A percentile compares a stretch with the other conserved stretches of the same genome.
Conservation (phyloP, 2,329 filamentous ascomycete genomes). For the Microcyclosporella mali region DNA sequence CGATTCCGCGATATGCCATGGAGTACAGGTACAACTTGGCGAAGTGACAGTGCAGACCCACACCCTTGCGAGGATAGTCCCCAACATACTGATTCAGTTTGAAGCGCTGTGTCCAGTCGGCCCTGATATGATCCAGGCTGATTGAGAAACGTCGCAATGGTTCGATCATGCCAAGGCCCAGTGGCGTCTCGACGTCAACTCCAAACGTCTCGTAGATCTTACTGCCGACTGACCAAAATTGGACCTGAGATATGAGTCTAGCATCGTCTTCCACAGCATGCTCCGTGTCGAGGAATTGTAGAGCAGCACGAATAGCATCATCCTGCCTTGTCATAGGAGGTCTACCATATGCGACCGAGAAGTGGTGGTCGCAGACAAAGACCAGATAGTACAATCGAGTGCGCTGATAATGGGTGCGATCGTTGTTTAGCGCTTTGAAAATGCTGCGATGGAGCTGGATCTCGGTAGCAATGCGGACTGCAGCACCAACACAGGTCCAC, state of each 20-base stretch:
- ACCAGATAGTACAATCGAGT: slow-evolving; percentile 37
- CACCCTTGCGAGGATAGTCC: slow-evolving; percentile 26
- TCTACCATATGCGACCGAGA: slow-evolving; percentile 33
- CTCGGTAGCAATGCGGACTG: slow-evolving; percentile 36
- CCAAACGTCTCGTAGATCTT: slow-evolving; percentile 28
- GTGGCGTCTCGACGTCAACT: slow-evolving; percentile 25
- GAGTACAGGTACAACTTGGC: slow-evolving; percentile 27
- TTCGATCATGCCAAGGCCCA: slow-evolving; percentile 28
- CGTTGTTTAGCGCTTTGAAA: slow-evolving; percentile 30
- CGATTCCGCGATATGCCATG: slow-evolving; percentile 24
- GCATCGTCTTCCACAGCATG: slow-evolving; percentile 29
- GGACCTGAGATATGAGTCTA: slow-evolving; percentile 24
- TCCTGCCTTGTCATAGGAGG: slow-evolving; percentile 35
- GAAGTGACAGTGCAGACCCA: slow-evolving; percentile 26
- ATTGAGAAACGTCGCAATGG: slow-evolving; percentile 27
- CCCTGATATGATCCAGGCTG: slow-evolving; percentile 22
- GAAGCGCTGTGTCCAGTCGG: slow-evolving; percentile 25
- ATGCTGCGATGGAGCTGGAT: slow-evolving; percentile 36
- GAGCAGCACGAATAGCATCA: slow-evolving; percentile 26
- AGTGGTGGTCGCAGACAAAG: slow-evolving; percentile 38
- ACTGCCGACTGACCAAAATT: slow-evolving; percentile 23
- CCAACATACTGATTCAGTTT: slow-evolving; percentile 22
- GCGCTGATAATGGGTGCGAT: slow-evolving; percentile 30
- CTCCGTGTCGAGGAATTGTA: slow-evolving; percentile 30
- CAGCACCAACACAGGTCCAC: slow-evolving; percentile 28